Evolutionary conservation across 441 rosid species (phyloP).

Genomic region (Gossypium lobatum): DNA sequence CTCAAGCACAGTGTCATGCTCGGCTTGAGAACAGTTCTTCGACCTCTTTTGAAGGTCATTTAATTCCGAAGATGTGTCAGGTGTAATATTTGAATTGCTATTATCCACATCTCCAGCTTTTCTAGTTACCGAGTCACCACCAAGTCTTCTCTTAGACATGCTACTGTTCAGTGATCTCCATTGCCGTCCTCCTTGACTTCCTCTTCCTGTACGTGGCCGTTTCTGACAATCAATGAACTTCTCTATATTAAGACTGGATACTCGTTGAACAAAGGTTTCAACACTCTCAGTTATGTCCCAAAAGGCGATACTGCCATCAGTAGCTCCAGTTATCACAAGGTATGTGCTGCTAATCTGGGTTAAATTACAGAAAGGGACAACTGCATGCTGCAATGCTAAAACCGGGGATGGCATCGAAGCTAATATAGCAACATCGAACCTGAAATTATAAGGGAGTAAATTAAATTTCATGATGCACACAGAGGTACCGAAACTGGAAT

Average conservation of each 20-base stretch:
- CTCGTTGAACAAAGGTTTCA: constrained; percentile 59
- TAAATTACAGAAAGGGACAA: constrained; percentile 39
- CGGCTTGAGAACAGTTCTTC: constrained; percentile 23
- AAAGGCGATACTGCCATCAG: constrained; percentile 88
- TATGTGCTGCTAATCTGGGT: constrained; percentile 38
- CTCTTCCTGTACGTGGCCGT: constrained; percentile 93
- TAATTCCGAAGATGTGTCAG: constrained; percentile 22
- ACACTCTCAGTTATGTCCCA: constrained; percentile 76
- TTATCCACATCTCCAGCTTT: constrained; percentile 22
- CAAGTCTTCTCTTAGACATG: constrained; percentile 24
- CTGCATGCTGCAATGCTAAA: constrained; percentile 66
- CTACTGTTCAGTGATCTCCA: constrained; percentile 48
- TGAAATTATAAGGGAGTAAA: constrained; percentile 25
- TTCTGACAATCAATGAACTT: constrained; percentile 55
- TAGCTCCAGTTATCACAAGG: constrained; percentile 78
- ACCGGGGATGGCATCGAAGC: constrained; percentile 66
- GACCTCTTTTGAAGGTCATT: constrained; percentile 15
- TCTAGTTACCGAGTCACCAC: constrained; percentile 12
- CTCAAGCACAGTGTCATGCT: constrained; percentile 19
- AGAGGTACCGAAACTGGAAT: background rate
- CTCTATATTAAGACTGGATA: constrained; percentile 46
- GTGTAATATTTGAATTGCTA: constrained; percentile 14
- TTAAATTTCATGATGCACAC: background rate
- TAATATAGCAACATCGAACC: constrained; percentile 90
- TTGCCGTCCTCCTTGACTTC: constrained; percentile 95